These are phyloP conservation scores for Paraconiothyrium brasiliense DNA, from an alignment of 2,329 filamentous ascomycete species.

Conservation along the genomic window DNA sequence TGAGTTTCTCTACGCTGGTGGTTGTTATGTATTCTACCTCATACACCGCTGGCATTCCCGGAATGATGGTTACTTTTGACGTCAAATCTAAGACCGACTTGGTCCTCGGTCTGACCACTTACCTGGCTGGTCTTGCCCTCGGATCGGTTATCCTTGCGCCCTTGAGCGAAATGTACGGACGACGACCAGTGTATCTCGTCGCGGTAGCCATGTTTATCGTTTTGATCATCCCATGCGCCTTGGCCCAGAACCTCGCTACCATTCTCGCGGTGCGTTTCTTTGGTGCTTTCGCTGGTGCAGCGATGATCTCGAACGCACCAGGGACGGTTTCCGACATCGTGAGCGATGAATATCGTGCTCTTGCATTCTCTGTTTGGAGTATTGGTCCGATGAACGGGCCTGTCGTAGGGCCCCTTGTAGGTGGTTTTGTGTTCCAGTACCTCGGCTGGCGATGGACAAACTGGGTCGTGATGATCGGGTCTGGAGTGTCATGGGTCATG, in stretches of 20 bases:
- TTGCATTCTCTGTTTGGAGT: slow-evolving; percentile 85
- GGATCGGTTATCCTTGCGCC: slow-evolving; percentile 80
- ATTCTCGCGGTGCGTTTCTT: slow-evolving; percentile 80
- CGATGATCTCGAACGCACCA: slow-evolving; percentile 84
- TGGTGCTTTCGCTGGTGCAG: slow-evolving; percentile 76
- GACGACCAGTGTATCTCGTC: slow-evolving; percentile 72
- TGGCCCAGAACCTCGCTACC: slow-evolving; percentile 72
- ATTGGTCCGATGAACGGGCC: slow-evolving; percentile 84
- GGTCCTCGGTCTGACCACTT: slow-evolving; percentile 80
- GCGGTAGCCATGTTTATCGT: slow-evolving; percentile 72
- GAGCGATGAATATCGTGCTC: slow-evolving; percentile 78
- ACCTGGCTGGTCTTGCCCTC: slow-evolving; percentile 76
- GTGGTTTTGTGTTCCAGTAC: slow-evolving; percentile 80
- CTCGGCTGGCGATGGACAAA: slow-evolving; percentile 90
- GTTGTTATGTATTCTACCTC: slow-evolving; percentile 73
- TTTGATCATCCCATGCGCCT: slow-evolving; percentile 75
- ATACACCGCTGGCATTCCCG: slow-evolving; percentile 77
- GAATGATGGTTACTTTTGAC: slow-evolving; percentile 73
- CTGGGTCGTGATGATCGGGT: slow-evolving; percentile 73
- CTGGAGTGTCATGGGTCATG: slow-evolving; percentile 67
- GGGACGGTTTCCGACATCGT: slow-evolving; percentile 86
- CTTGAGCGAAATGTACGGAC: slow-evolving; percentile 74
- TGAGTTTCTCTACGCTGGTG: slow-evolving; percentile 66
- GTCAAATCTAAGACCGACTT: slow-evolving; percentile 67
- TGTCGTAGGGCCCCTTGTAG: slow-evolving; percentile 72